These are phyloP conservation scores for Orbilia quercus DNA, from an alignment of 2,329 filamentous ascomycete genomes.

Conservation along the genomic window DNA sequence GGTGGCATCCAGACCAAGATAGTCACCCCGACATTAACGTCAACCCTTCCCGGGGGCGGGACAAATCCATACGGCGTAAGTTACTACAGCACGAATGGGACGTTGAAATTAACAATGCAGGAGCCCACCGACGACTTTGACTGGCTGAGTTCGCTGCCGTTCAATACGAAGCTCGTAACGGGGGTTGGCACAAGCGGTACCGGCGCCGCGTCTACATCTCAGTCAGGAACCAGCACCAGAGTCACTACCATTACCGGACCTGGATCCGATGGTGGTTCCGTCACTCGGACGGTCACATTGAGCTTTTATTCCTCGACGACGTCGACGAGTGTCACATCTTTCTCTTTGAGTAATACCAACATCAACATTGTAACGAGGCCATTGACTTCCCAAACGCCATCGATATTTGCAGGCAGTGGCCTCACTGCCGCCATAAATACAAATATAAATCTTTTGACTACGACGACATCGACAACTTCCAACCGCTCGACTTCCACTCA, in stretches of 20 bases:
- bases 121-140: constrained; percentile 8
- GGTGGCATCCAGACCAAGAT: constrained; percentile 22
- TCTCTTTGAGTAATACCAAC: constrained; percentile 7
- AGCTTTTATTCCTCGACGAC: constrained; percentile 26
- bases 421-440: not conserved
- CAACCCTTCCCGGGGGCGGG: constrained; percentile 23
- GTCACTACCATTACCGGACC: constrained; percentile 19
- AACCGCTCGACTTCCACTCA: constrained; percentile 7
- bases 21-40: constrained; percentile 17
- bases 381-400: too few species aligned
- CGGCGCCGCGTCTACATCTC: not conserved
- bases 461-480: not conserved
- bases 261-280: constrained; percentile 14
- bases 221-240: constrained; percentile 6
- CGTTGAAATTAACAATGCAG: constrained; percentile 28
- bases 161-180: constrained; percentile 20
- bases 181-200: not conserved
- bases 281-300: constrained; percentile 29
- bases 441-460: not conserved
- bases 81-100: constrained; percentile 28
- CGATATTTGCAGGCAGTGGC: not conserved
- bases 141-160: constrained; percentile 16
- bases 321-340: not conserved
- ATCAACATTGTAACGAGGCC: constrained; percentile 17
- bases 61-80: constrained; percentile 21